Conservation (phyloP, 257 asterid species). For the Solanum dulcamara region DNA sequence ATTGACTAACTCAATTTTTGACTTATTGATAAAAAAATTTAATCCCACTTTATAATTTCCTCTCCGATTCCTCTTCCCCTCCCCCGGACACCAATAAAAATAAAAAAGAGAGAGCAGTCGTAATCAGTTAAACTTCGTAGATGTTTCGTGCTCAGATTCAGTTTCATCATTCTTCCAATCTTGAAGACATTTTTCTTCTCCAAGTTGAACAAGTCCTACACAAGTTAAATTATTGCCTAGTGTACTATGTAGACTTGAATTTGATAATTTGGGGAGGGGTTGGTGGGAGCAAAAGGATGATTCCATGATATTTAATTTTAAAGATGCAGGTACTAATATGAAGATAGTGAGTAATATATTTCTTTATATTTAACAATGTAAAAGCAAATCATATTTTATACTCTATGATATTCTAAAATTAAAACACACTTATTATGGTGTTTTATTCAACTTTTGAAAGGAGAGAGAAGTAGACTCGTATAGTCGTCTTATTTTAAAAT, state of each 20-base stretch:
- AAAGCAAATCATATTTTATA: background rate
- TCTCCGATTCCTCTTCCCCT: background rate
- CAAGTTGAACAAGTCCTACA: background rate
- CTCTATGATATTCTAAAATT: background rate
- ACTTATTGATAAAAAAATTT: no score
- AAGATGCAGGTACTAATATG: background rate
- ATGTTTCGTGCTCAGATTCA: background rate
- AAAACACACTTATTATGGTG: background rate
- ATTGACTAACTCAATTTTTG: no score
- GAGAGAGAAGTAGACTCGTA: background rate
- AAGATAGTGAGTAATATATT: background rate
- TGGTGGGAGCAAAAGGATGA: background rate
- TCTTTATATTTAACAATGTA: background rate
- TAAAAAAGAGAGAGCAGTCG: background rate
- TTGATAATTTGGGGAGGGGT: background rate
- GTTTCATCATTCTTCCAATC: background rate
- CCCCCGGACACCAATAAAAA: background rate
- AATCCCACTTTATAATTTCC: background rate
- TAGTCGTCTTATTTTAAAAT: background rate
- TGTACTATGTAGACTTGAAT: background rate
- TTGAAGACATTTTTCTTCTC: background rate
- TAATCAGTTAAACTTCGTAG: background rate
- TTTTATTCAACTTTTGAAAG: background rate
- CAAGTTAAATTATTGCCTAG: background rate
- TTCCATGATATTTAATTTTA: background rate